phyloP scores from a whole-genome alignment of 495 filamentous ascomycete genomes.

The Neurospora sp. region DNA sequence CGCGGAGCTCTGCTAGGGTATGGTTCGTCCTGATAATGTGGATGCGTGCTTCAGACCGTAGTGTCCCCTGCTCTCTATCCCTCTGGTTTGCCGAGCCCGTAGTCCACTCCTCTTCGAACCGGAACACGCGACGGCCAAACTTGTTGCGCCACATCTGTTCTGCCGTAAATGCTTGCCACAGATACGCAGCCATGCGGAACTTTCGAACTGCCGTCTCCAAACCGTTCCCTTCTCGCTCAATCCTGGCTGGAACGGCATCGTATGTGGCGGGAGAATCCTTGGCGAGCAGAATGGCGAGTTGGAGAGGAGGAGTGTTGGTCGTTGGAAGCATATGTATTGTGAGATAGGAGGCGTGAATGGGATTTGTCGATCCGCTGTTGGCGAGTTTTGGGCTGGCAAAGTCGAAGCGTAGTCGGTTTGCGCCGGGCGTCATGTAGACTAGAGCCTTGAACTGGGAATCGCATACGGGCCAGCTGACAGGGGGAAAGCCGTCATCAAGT shows the following conservation, averaged over 20 bases:
- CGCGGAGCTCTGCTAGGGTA: slow-evolving; percentile 72
- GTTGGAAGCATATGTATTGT: slow-evolving; percentile 78
- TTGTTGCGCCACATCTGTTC: slow-evolving; percentile 89
- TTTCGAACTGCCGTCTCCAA: slow-evolving; percentile 73
- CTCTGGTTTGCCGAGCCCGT: slow-evolving; percentile 62
- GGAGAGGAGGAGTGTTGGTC: slow-evolving; percentile 63
- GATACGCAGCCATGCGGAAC: slow-evolving; percentile 81
- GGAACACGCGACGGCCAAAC: slow-evolving; percentile 72
- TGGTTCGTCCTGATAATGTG: slow-evolving; percentile 75
- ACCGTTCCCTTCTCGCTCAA: slow-evolving; percentile 68
- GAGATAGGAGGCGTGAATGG: slow-evolving; percentile 66
- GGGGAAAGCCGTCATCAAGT: slow-evolving; percentile 73
- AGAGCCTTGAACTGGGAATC: slow-evolving; percentile 84
- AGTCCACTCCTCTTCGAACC: slow-evolving; percentile 91
- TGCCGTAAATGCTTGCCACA: slow-evolving; percentile 92
- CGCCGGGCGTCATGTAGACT: slow-evolving; percentile 76
- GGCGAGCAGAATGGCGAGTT: slow-evolving; percentile 73
- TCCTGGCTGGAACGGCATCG: slow-evolving; percentile 66
- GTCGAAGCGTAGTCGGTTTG: slow-evolving; percentile 77
- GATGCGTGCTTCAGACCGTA: slow-evolving; percentile 83
- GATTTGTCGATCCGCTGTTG: slow-evolving; percentile 55
- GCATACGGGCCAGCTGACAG: slow-evolving; percentile 72
- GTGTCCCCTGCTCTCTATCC: slow-evolving; percentile 54
- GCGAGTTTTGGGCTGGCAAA: slow-evolving; percentile 74
- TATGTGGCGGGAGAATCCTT: slow-evolving; percentile 83